Evolutionary conservation across 305 asterid species (phyloP).

Genomic region (Solanum hybrid): DNA sequence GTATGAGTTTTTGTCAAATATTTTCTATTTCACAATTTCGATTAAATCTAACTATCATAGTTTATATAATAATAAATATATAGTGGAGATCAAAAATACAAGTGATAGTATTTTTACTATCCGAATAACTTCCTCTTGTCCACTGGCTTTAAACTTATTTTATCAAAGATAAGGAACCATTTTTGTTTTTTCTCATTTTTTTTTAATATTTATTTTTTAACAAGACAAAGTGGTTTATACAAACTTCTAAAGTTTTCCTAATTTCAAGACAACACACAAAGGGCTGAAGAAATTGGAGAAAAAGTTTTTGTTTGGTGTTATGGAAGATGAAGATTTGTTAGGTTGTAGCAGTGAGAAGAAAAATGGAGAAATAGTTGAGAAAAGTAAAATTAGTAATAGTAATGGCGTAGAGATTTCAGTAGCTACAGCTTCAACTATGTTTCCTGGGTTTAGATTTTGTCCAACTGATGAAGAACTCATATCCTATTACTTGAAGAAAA

Average conservation of each 20-base stretch:
- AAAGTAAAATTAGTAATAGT: background rate
- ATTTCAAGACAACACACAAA: background rate
- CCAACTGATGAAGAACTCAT: constrained; percentile 85
- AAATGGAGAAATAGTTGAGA: background rate
- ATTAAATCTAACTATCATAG: background rate
- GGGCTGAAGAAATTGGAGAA: background rate
- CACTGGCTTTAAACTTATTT: background rate
- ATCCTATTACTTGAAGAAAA: constrained; percentile 54
- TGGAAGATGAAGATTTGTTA: constrained; percentile 9
- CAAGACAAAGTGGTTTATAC: background rate
- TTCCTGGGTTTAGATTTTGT: constrained; percentile 77
- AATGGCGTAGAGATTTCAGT: constrained; percentile 41
- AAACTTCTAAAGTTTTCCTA: background rate
- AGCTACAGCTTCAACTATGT: constrained; percentile 52
- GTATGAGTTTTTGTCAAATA: background rate
- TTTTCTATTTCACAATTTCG: background rate
- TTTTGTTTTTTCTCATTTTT: background rate
- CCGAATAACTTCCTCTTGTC: background rate
- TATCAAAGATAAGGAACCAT: too few species aligned
- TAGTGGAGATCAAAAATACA: too few species aligned
- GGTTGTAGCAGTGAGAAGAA: background rate
- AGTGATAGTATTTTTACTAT: too few species aligned
- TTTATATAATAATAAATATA: too few species aligned
- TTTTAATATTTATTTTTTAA: background rate
- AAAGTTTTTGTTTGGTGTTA: background rate